Evolutionary conservation across 75 land plant species (phyloP).

Genomic region (Pseudotsuga menziesii): DNA sequence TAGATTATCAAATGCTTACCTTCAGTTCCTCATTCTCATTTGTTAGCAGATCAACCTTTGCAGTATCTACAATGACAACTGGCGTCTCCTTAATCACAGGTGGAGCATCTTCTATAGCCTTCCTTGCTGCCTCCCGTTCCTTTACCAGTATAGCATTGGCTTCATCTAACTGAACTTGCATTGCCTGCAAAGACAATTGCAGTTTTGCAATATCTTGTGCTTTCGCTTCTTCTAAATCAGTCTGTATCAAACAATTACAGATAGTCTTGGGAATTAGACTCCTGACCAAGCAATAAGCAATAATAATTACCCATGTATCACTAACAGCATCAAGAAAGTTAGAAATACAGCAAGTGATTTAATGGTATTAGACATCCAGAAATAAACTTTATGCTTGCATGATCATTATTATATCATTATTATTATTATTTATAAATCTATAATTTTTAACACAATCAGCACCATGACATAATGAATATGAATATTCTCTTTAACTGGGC

Average conservation of each 20-base stretch:
- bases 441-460: too few species aligned
- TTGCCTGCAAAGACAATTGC: conserved; percentile 62
- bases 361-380: not conserved
- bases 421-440: too few species aligned
- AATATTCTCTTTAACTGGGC: not conserved
- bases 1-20: conserved; percentile 25
- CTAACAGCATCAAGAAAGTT: not conserved
- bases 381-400: not conserved
- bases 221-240: conserved; percentile 78
- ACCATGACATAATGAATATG: too few species aligned
- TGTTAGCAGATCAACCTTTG: conserved; percentile 57
- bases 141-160: conserved; percentile 53
- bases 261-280: not conserved
- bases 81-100: conserved; percentile 67
- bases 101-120: conserved; percentile 83
- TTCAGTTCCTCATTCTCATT: conserved; percentile 61
- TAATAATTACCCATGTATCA: not conserved
- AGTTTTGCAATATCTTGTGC: conserved; percentile 74
- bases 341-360: not conserved
- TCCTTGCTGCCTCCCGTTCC: conserved; percentile 60
- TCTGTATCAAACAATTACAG: conserved; percentile 23
- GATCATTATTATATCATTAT: too few species aligned
- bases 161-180: conserved; percentile 61
- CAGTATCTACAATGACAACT: conserved; percentile 62
- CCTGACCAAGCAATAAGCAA: not conserved